Base-by-base conservation (phyloP, 2,329 filamentous ascomycete species). In the Fusarium compactum region DNA sequence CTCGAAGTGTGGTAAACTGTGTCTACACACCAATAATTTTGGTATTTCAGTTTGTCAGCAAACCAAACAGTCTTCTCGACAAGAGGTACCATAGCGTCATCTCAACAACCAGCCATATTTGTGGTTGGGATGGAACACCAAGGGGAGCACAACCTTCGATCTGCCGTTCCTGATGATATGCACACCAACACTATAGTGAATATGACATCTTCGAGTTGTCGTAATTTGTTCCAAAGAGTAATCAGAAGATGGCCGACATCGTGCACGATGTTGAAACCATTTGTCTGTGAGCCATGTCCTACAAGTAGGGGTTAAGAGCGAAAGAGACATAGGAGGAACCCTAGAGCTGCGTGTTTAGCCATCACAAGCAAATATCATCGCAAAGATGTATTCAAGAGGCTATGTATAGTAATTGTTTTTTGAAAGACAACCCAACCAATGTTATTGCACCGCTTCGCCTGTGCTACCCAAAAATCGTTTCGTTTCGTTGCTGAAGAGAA, bases 361-460 rank as follows among this genome's bases (percentile, higher is more conserved):
- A 47, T 55, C 44, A 73, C 58, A 58, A 50, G 27, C 24, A 58
- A 56, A 51, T 58, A 71, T 41, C 27, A 54, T 68, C 16, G 14
- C 24, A 32, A 54, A 40, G 52, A 58, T 69, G 59, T 70, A 72
- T 73, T 70, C 40, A 70, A 50, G 34, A 58, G 48, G 59, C 65
- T 70, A 69, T 50, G 62, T 45, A 64, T 54, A 65, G 47, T 65
- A 70, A 51, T 29, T 58, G 51, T 52, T 50, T 55, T 46, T 57
- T 48, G 54, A 68, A 71, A 61, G 48, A 53, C 34, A 64, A 54
- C 34, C 62, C 54, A 64, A 58, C 32, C 63, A 54, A 63, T 70
- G 29, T 52, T 20, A 69, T 70, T 71, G 69, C 77, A 72, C 72
- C 73, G 34, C 70, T 74, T 77, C 76, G 76, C 75, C 75, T 51